phyloP scores from a whole-genome alignment of 768 basidiomycete species.

The Chalciporus sphaerocephalus region DNA sequence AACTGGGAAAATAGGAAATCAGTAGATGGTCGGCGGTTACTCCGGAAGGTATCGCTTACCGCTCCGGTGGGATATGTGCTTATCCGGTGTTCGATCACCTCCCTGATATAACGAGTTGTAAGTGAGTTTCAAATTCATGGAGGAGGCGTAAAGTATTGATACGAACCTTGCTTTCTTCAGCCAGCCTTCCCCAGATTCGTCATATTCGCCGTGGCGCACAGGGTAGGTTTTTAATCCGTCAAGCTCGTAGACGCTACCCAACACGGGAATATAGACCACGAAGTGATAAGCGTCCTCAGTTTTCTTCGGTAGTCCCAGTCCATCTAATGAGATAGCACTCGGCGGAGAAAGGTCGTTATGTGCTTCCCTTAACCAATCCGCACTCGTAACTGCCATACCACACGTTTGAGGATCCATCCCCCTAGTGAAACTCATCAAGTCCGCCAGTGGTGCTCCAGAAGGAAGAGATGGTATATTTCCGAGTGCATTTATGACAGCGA shows the following conservation, averaged over 20 bases:
- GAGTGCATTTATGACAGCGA: conserved; percentile 88
- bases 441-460: conserved; percentile 62
- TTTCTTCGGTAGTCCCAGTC: conserved; percentile 64
- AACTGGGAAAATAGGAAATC: conserved; percentile 44
- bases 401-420: conserved; percentile 88
- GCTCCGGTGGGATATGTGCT: conserved; percentile 85
- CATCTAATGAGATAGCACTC: conserved; percentile 81
- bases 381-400: conserved; percentile 75
- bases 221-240: conserved; percentile 83
- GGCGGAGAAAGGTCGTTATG: conserved; percentile 95
- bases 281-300: conserved; percentile 93
- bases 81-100: conserved; percentile 85
- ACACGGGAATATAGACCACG: conserved; percentile 83
- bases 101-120: conserved; percentile 43
- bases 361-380: conserved; percentile 75
- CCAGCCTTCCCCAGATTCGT: conserved; percentile 77
- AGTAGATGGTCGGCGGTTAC: conserved; percentile 2
- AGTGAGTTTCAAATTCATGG: no score
- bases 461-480: conserved; percentile 70
- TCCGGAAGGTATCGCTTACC: conserved; percentile 44
- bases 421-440: conserved; percentile 70
- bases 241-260: conserved; percentile 85
- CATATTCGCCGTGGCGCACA: conserved; percentile 73
- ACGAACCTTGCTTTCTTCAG: conserved; percentile 67
- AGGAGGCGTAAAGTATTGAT: not conserved